Percentiles rank a stretch among this genome's conserved stretches.
phyloP scores from a whole-genome alignment of 805 yeast genomes.

The Cyberlindnera japonica region DNA sequence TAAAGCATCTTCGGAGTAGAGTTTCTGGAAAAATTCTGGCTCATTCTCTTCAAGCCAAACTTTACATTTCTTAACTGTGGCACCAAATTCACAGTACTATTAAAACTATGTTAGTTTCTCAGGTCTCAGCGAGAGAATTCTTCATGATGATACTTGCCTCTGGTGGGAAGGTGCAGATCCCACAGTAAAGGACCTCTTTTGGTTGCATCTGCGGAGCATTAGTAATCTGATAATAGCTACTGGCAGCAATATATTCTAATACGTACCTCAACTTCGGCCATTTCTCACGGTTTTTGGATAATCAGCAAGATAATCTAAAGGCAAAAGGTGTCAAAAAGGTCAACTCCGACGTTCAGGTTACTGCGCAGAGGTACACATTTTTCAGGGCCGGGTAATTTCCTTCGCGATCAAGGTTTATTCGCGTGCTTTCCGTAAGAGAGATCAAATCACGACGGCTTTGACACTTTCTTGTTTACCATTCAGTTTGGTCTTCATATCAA shows the following conservation, averaged over 20 bases:
- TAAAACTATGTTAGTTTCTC: conserved; percentile 8
- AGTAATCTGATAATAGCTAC: neutral
- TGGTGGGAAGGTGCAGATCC: conserved; percentile 78
- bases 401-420: too few relatives aligned
- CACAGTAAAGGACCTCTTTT: conserved; percentile 60
- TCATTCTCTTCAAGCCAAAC: conserved; percentile 69
- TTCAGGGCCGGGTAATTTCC: too few relatives aligned
- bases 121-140: neutral
- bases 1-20: conserved; percentile 59
- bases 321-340: conserved; percentile 3
- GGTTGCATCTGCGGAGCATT: conserved; percentile 22
- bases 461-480: conserved; percentile 1
- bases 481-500: too few relatives aligned
- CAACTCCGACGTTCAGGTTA: too few relatives aligned
- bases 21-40: conserved; percentile 48
- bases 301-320: neutral
- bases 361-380: too few relatives aligned
- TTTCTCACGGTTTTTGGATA: neutral
- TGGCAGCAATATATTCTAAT: neutral
- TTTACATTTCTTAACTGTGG: conserved; percentile 74
- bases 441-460: too few relatives aligned
- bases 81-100: conserved; percentile 86
- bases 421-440: neutral
- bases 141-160: conserved; percentile 35
- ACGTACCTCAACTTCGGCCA: conserved; percentile 14